These are phyloP conservation scores for Actinomortierella wolfii DNA, from an alignment of 371 early-diverging fungal species.

Conservation along the genomic window DNA sequence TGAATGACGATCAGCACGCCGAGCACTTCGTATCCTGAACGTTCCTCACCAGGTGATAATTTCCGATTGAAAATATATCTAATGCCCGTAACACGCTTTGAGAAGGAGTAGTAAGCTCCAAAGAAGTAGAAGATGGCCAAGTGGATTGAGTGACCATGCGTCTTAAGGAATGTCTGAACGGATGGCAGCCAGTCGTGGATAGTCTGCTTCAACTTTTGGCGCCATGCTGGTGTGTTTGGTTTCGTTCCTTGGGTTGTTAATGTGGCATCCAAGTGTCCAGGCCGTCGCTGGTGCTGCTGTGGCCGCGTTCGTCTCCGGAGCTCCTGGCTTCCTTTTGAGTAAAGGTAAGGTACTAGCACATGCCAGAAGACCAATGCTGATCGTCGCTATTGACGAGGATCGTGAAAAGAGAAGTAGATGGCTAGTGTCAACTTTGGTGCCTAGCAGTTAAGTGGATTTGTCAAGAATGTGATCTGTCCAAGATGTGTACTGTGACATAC, in stretches of 20 bases:
- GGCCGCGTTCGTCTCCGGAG: conserved; percentile 51
- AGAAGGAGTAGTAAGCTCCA: conserved; percentile 77
- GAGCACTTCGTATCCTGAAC: conserved; percentile 83
- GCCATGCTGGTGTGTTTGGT: conserved; percentile 18
- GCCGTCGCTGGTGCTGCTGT: conserved; percentile 14
- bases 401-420: neutral
- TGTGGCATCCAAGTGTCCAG: conserved; percentile 31
- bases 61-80: conserved; percentile 82
- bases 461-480: neutral
- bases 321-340: conserved; percentile 53
- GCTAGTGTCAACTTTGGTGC: neutral
- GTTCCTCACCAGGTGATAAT: conserved; percentile 73
- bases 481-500: conserved; percentile 41
- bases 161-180: conserved; percentile 36
- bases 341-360: conserved; percentile 63
- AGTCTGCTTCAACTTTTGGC: conserved; percentile 12
- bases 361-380: conserved; percentile 57
- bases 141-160: conserved; percentile 65
- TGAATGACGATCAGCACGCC: conserved; percentile 80
- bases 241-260: conserved; percentile 23
- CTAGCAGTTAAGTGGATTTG: conserved; percentile 1
- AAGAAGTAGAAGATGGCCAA: conserved; percentile 83
- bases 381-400: conserved; percentile 54
- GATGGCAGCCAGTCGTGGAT: conserved; percentile 37
- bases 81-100: conserved; percentile 78